Percentiles rank a stretch among this genome's conserved stretches.
Evolutionary conservation across 305 asterid genomes (phyloP).

Genomic region (Galium porrigens): DNA sequence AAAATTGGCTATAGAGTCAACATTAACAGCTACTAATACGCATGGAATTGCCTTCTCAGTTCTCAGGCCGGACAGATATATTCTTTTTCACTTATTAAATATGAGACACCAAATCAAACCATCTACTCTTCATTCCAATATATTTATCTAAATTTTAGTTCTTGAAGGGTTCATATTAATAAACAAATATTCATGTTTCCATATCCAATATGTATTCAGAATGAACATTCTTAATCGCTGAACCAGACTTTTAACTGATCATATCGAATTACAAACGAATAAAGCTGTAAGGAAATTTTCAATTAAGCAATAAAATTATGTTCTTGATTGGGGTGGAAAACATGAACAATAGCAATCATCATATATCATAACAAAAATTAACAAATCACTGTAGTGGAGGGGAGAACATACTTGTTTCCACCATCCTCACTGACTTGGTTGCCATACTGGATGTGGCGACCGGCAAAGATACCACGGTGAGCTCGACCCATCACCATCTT

Average conservation of each 20-base stretch:
- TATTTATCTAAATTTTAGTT: background rate
- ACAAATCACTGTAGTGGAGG: background rate
- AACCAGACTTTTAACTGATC: background rate
- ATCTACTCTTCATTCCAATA: background rate
- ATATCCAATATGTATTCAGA: background rate
- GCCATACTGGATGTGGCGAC: constrained; percentile 87
- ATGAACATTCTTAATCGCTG: background rate
- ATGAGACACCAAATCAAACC: background rate
- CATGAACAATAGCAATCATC: background rate
- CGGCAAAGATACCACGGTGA: constrained; percentile 80
- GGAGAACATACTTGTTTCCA: constrained; percentile 60
- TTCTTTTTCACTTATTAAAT: background rate
- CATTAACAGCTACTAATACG: background rate
- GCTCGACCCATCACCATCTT: constrained; percentile 87
- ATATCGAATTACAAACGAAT: no score
- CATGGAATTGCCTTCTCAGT: background rate
- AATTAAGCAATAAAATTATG: background rate
- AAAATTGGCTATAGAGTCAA: background rate
- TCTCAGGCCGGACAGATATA: background rate
- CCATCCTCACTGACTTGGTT: constrained; percentile 81
- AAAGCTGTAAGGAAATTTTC: background rate
- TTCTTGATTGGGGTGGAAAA: background rate
- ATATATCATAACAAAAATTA: background rate
- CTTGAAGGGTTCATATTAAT: background rate
- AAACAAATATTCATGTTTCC: background rate